Evolutionary conservation across 768 basidiomycete species (phyloP), one percentile per base, ranked within the genome.

Genomic region (Guyanaporus albipodus): DNA sequence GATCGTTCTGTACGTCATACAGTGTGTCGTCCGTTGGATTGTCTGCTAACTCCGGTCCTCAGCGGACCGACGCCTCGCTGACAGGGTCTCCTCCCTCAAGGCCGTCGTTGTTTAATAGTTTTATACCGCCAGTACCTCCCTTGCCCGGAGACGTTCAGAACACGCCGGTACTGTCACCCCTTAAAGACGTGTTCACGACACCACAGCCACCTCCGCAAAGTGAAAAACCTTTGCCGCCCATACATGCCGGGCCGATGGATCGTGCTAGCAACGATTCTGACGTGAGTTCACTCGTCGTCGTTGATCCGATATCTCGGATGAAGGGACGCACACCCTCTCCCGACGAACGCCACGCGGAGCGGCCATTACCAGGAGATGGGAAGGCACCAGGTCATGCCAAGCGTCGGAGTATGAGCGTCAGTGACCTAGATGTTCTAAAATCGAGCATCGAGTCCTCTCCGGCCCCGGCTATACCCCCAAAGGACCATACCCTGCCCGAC

Each of bases 371-470:
- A 17, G 53, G 55, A 10, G 65, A 65, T 9, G 63, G 49, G 36
- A 67, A 61, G 54, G 46, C 59, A 24, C 46, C 63, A 26, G 58
- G 63, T 55, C 40, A 66, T 38, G 63, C 62, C 52, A 82, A 84
- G 55, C 77, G 84, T 54, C 71, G 87, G 49, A 88, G 85, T 59
- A 78, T 83, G 77, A 89, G 87, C 54, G 78, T 85, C 42, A 77
- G 83, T 41, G 80, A 85, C 58, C 73, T 74, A 7, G 85, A 85
- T 31, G 55, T 77, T 39, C 74, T 78, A 61, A 74, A 74, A 51
- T 61, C 68, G 3, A 62, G 70, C 48, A 44, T 68, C 2, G 60
- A 70, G 37, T 54, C 71, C 18, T 62, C 72, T 28, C 57, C 73
- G 6, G 52, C 66, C 14, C 67, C 69, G 38, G 65, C 69, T 6